phyloP scores from a whole-genome alignment of 176 grass and related monocot genomes.

The Aechmea fasciata region DNA sequence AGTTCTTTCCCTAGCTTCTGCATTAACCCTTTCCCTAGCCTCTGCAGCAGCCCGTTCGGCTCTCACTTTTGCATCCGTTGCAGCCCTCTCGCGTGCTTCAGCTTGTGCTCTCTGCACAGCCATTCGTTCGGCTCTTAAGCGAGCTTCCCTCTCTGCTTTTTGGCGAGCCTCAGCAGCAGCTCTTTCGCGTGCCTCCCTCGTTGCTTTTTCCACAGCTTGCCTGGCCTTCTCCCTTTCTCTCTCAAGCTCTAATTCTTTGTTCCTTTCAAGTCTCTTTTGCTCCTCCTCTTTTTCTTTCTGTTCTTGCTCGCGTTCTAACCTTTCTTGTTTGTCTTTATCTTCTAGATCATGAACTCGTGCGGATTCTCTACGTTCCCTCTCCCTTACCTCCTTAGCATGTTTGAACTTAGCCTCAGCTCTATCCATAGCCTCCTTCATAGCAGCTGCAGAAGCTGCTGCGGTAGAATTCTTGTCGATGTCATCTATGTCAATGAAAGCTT shows the following conservation, averaged over 20 bases:
- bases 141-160: conserved; percentile 12
- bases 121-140: not conserved
- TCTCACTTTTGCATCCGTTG: not conserved
- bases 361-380: conserved; percentile 25
- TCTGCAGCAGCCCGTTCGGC: conserved; percentile 8
- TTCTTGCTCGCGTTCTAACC: conserved; percentile 14
- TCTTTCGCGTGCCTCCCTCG: conserved; percentile 30
- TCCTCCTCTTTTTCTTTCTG: conserved; percentile 33
- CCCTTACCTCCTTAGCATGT: conserved; percentile 32
- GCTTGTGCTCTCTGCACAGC: conserved; percentile 36
- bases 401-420: conserved; percentile 30
- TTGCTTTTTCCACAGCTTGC: conserved; percentile 34
- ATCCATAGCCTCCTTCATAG: conserved; percentile 30
- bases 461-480: conserved; percentile 48
- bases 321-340: conserved; percentile 23
- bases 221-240: conserved; percentile 27
- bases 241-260: conserved; percentile 22
- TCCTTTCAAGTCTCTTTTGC: conserved; percentile 26
- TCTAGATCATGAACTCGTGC: conserved; percentile 28
- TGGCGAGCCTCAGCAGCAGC: conserved; percentile 12
- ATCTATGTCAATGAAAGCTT: conserved; percentile 12
- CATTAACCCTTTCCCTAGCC: conserved; percentile 16
- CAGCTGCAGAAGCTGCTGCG: conserved; percentile 73
- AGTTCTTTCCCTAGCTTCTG: conserved; percentile 19
- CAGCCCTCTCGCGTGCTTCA: conserved; percentile 36